Conservation (phyloP, 306 rosid genomes). For the Cucurbita moschata region DNA sequence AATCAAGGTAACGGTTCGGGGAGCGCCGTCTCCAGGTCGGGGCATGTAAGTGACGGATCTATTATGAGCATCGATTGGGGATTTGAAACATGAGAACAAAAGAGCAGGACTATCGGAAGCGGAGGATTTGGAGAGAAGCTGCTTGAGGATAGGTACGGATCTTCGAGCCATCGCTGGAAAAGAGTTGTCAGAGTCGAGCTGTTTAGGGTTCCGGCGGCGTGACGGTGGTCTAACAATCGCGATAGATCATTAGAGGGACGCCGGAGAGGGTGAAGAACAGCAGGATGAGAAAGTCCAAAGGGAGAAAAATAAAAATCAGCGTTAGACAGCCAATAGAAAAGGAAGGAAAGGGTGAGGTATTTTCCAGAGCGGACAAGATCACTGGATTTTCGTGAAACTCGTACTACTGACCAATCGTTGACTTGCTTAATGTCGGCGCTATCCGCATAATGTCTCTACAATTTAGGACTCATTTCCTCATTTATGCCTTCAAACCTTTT, state of each 20-base stretch:
- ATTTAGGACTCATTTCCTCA: too few species aligned
- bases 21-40: slow-evolving; percentile 68
- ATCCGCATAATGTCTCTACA: too few species aligned
- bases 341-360: neutral
- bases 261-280: neutral
- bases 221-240: neutral
- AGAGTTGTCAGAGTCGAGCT: neutral
- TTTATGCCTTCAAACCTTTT: too few species aligned
- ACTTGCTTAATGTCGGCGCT: neutral
- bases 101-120: neutral
- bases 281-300: neutral
- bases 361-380: neutral
- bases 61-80: slow-evolving; percentile 11
- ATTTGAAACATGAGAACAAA: neutral
- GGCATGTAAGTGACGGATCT: slow-evolving; percentile 83
- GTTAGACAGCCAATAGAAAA: neutral
- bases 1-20: slow-evolving; percentile 57
- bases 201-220: neutral
- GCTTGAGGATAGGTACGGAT: slow-evolving; percentile 21
- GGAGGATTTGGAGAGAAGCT: slow-evolving; percentile 10
- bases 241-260: slow-evolving; percentile 1
- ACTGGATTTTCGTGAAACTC: neutral
- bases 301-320: neutral
- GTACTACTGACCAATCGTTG: neutral
- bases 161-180: slow-evolving; percentile 35